Conservation (phyloP, 2,329 filamentous ascomycete species). For the Teratosphaeria destructans region DNA sequence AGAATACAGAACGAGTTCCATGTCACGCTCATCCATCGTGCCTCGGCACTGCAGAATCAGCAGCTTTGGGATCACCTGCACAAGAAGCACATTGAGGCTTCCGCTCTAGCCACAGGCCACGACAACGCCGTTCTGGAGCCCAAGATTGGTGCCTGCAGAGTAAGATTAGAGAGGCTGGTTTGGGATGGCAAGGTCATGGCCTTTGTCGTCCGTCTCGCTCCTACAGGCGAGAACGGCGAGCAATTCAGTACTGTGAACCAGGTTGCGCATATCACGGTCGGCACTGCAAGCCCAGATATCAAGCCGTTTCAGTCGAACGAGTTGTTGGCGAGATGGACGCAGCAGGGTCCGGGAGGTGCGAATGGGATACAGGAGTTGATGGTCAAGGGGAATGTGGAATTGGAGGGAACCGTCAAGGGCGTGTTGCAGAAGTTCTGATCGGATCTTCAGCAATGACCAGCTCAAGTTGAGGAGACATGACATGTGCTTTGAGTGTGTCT, state of each 20-base stretch:
- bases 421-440: conserved; percentile 28
- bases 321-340: conserved; percentile 64
- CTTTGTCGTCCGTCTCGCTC: conserved; percentile 63
- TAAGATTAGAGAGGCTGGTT: conserved; percentile 58
- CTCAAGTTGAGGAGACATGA: neutral
- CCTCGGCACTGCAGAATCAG: conserved; percentile 48
- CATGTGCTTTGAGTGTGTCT: neutral
- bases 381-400: conserved; percentile 44
- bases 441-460: neutral
- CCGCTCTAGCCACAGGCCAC: conserved; percentile 27
- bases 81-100: conserved; percentile 41
- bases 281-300: conserved; percentile 61
- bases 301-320: conserved; percentile 96
- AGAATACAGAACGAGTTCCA: conserved; percentile 83
- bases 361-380: conserved; percentile 46
- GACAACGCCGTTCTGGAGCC: conserved; percentile 29
- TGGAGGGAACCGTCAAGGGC: conserved; percentile 46
- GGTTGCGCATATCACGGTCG: conserved; percentile 80
- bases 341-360: conserved; percentile 42
- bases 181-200: conserved; percentile 86
- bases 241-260: conserved; percentile 58
- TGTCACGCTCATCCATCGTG: conserved; percentile 83
- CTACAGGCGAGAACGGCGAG: conserved; percentile 43
- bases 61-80: conserved; percentile 67
- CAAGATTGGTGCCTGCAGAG: conserved; percentile 53